These are phyloP conservation scores for Hericium coralloides DNA, from an alignment of 768 basidiomycete genomes.

Conservation along the genomic window DNA sequence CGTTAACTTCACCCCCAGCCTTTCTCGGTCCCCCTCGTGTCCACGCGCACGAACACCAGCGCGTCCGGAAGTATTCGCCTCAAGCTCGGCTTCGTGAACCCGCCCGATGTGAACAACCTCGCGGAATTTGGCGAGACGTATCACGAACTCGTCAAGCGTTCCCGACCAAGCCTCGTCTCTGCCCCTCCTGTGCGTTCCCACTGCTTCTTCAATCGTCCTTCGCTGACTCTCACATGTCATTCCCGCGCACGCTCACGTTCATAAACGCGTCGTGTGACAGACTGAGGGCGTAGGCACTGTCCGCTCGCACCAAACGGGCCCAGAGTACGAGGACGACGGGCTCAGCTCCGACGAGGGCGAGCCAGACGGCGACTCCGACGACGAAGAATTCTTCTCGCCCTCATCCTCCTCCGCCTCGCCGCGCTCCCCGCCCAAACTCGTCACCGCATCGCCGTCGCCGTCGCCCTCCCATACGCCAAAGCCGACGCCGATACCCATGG, in stretches of 20 bases:
- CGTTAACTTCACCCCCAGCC: slow-evolving; percentile 27
- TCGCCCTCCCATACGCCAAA: neutral
- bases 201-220: neutral
- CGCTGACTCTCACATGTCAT: neutral
- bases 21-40: slow-evolving; percentile 35
- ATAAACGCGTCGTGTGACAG: slow-evolving; percentile 28
- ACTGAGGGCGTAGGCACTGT: slow-evolving; percentile 83
- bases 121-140: slow-evolving; percentile 55
- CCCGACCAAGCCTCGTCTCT: slow-evolving; percentile 59
- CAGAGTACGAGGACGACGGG: slow-evolving; percentile 68
- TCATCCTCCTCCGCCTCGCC: slow-evolving; percentile 26
- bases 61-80: slow-evolving; percentile 48
- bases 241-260: neutral
- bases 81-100: slow-evolving; percentile 50
- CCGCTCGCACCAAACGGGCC: slow-evolving; percentile 47
- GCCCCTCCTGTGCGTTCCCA: slow-evolving; percentile 53
- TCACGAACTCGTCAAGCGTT: slow-evolving; percentile 51
- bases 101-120: slow-evolving; percentile 33
- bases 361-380: slow-evolving; percentile 29
- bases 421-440: too few species aligned
- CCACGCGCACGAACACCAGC: slow-evolving; percentile 35
- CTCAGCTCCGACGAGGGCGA: slow-evolving; percentile 51
- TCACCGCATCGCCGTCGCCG: slow-evolving; percentile 22
- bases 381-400: slow-evolving; percentile 21
- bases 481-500: neutral